These are phyloP conservation scores for Diaporthe citri DNA, from an alignment of 2,329 filamentous ascomycete genomes.

Conservation along the genomic window DNA sequence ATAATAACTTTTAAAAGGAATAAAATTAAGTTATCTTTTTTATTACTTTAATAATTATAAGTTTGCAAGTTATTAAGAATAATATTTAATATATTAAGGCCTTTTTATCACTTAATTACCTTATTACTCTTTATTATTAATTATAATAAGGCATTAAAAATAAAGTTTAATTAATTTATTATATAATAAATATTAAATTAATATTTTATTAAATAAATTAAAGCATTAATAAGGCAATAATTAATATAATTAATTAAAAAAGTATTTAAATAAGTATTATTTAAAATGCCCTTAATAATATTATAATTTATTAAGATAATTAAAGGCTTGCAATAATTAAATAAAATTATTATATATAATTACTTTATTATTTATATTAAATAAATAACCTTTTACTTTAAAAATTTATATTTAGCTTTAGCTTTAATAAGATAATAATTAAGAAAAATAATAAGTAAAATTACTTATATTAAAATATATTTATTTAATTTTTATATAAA, in stretches of 20 bases:
- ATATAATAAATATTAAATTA: not conserved
- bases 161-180: not conserved
- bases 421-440: too few species aligned
- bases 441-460: not conserved
- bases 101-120: not conserved
- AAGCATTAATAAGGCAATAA: not conserved
- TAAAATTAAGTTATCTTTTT: not conserved
- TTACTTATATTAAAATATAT: not conserved
- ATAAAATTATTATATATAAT: too few species aligned
- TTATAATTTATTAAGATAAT: too few species aligned
- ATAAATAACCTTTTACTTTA: too few species aligned
- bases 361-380: too few species aligned
- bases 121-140: not conserved
- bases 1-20: not conserved
- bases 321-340: too few species aligned
- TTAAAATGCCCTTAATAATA: too few species aligned
- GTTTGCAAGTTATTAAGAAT: not conserved
- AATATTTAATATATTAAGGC: not conserved
- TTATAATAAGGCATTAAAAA: not conserved
- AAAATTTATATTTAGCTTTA: too few species aligned
- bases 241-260: too few species aligned
- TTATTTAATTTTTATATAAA: not conserved
- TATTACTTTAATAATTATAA: not conserved
- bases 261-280: too few species aligned
- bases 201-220: not conserved